phyloP scores from a whole-genome alignment of 1,284 basidiomycete species.

The Sutorius eximius region DNA sequence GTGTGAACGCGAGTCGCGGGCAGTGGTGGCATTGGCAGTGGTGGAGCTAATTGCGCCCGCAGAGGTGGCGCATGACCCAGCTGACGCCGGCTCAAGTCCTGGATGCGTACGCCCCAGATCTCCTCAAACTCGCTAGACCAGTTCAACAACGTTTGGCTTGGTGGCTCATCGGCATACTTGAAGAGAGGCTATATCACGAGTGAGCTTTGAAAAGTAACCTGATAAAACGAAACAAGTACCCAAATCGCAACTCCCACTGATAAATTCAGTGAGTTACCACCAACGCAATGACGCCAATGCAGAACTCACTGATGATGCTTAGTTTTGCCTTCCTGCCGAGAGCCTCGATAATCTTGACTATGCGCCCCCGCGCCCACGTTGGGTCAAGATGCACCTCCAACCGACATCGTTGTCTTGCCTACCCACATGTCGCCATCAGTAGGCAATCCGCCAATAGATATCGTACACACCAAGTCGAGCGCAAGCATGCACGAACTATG shows the following conservation, averaged over 20 bases:
- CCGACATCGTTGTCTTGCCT: slow-evolving; percentile 37
- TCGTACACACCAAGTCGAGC: slow-evolving; percentile 56
- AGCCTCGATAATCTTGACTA: slow-evolving; percentile 59
- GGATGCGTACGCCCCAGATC: slow-evolving; percentile 57
- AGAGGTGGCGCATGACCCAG: slow-evolving; percentile 12
- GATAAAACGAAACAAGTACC: slow-evolving; percentile 42
- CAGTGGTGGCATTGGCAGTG: slow-evolving; percentile 19
- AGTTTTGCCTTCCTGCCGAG: slow-evolving; percentile 65
- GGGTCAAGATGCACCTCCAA: slow-evolving; percentile 29
- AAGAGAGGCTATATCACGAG: slow-evolving; percentile 51
- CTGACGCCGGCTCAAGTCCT: slow-evolving; percentile 35
- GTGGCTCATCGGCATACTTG: slow-evolving; percentile 60
- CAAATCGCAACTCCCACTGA: slow-evolving; percentile 64
- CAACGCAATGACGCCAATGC: background rate
- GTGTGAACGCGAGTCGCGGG: slow-evolving; percentile 17
- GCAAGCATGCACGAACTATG: slow-evolving; percentile 65
- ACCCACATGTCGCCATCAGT: slow-evolving; percentile 1
- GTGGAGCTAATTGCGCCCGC: slow-evolving; percentile 18
- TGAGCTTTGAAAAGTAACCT: slow-evolving; percentile 11
- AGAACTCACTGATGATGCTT: slow-evolving; percentile 62
- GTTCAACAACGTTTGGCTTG: slow-evolving; percentile 45
- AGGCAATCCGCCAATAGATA: background rate
- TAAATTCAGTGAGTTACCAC: slow-evolving; percentile 11
- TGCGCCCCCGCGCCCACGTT: slow-evolving; percentile 54
- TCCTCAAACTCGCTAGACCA: slow-evolving; percentile 65